These are phyloP conservation scores for Rhytidhysteron rufulum DNA, from an alignment of 2,329 filamentous ascomycete species.

Conservation along the genomic window DNA sequence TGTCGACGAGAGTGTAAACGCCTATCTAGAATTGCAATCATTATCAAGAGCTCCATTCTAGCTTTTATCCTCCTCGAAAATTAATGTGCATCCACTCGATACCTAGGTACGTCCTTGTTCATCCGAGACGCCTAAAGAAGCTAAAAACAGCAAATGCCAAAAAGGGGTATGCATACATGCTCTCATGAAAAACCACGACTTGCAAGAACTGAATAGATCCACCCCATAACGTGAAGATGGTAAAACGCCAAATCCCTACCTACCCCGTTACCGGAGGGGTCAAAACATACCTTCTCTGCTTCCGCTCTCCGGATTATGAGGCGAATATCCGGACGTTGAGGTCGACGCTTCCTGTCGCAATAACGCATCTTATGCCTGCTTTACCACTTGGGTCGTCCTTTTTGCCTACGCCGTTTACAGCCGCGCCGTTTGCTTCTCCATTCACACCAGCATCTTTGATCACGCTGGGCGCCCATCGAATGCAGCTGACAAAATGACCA, in stretches of 20 bases:
- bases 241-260: neutral
- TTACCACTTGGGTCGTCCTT: conserved; percentile 52
- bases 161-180: neutral
- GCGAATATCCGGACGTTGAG: conserved; percentile 76
- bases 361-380: conserved; percentile 73
- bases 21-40: too few relatives aligned
- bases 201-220: neutral
- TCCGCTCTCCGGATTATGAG: conserved; percentile 29
- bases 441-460: conserved; percentile 54
- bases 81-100: too few relatives aligned
- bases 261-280: too few relatives aligned
- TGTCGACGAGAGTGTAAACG: too few relatives aligned
- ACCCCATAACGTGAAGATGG: neutral
- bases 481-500: conserved; percentile 78
- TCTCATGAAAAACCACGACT: neutral
- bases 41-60: too few relatives aligned
- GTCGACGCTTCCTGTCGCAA: conserved; percentile 85
- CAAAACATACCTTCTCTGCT: too few relatives aligned
- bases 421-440: conserved; percentile 38
- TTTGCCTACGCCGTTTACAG: conserved; percentile 42
- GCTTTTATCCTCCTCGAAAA: too few relatives aligned
- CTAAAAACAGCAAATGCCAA: neutral
- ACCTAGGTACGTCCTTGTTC: too few relatives aligned
- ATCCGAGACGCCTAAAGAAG: neutral
- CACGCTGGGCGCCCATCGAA: conserved; percentile 81